Conservation (phyloP, 257 asterid species). For the Oldenlandia corymbosa region DNA sequence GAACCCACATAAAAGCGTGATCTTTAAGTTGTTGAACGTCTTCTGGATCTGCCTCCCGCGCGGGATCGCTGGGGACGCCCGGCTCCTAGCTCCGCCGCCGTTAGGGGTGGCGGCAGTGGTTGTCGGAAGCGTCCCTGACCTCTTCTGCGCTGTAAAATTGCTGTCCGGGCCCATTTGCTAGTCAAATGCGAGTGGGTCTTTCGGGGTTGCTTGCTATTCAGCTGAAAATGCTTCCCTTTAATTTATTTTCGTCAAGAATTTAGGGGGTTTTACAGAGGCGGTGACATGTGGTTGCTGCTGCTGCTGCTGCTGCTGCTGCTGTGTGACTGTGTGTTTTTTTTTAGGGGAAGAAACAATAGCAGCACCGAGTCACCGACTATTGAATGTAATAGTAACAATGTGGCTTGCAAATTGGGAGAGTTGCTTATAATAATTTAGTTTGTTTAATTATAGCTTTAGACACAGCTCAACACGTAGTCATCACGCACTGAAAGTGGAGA, state of each 20-base stretch:
- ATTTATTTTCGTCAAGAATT: neutral
- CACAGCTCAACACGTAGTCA: constrained; percentile 9
- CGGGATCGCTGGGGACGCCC: constrained; percentile 38
- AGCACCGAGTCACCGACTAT: constrained; percentile 25
- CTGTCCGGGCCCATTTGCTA: constrained; percentile 54
- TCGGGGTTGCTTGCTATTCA: neutral
- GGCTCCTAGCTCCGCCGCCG: constrained; percentile 45
- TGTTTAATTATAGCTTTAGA: neutral
- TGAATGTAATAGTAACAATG: neutral
- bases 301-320: constrained; percentile 4
- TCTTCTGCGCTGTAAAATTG: constrained; percentile 58
- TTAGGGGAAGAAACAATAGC: neutral
- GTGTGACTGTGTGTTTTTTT: neutral
- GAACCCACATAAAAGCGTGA: constrained; percentile 77
- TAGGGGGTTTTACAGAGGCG: neutral
- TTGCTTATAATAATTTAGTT: neutral
- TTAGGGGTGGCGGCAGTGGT: constrained; percentile 22
- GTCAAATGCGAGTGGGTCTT: neutral
- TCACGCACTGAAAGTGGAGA: constrained; percentile 3
- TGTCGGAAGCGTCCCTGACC: constrained; percentile 48
- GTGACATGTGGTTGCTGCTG: constrained; percentile 4
- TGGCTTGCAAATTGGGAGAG: neutral
- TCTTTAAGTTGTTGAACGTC: constrained; percentile 69
- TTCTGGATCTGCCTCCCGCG: constrained; percentile 71
- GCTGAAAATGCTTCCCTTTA: neutral